Conservation (phyloP, 768 basidiomycete genomes). For the Rhizopogon salebrosus region DNA sequence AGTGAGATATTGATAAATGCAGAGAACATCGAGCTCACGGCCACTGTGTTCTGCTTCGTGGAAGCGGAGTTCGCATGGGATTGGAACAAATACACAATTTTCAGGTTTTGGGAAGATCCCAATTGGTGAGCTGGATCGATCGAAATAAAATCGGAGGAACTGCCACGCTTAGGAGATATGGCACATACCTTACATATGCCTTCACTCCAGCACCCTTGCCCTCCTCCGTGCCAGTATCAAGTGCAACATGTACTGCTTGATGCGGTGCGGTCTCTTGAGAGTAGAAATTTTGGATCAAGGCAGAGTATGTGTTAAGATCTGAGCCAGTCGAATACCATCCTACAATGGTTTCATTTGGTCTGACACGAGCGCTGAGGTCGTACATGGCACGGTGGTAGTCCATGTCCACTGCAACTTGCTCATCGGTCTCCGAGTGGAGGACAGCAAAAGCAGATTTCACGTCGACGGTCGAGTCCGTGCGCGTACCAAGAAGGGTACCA, state of each 20-base stretch:
- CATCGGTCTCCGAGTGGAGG: conserved; percentile 85
- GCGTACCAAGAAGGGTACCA: conserved; percentile 87
- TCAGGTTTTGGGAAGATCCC: conserved; percentile 88
- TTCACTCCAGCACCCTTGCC: conserved; percentile 68
- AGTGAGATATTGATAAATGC: background rate
- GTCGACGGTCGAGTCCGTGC: conserved; percentile 65
- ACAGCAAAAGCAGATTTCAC: conserved; percentile 87
- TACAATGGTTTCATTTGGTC: conserved; percentile 87
- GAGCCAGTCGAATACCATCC: conserved; percentile 90
- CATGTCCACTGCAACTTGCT: conserved; percentile 95
- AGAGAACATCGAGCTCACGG: conserved; percentile 43
- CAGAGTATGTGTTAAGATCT: conserved; percentile 86
- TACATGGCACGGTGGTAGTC: conserved; percentile 94
- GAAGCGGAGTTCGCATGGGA: conserved; percentile 83
- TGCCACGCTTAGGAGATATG: conserved; percentile 4
- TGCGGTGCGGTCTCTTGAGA: conserved; percentile 85
- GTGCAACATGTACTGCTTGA: conserved; percentile 85
- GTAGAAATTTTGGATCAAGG: conserved; percentile 97
- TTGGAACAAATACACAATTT: conserved; percentile 91
- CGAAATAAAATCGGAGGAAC: conserved; percentile 7
- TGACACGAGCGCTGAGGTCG: conserved; percentile 61
- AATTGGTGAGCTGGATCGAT: conserved; percentile 64
- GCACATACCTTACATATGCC: conserved; percentile 76
- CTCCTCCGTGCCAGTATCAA: conserved; percentile 78
- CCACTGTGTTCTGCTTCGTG: conserved; percentile 82